Percentiles rank a stretch among this genome's conserved stretches.
Evolutionary conservation across 2,329 filamentous ascomycete species (phyloP).

Genomic region (Talaromyces sp.): DNA sequence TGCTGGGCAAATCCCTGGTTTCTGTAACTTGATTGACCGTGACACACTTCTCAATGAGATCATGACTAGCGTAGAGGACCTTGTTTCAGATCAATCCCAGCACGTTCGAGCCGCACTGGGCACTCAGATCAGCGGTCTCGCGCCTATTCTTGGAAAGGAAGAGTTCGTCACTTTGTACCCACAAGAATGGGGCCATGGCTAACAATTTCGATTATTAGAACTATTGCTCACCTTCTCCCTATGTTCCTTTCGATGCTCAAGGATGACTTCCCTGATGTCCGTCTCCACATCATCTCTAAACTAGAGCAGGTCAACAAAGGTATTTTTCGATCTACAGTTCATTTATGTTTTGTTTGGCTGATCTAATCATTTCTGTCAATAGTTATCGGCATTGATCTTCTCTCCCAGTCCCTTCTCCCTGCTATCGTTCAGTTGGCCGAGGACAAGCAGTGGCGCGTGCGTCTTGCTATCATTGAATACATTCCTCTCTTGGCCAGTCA

Average conservation of each 20-base stretch:
- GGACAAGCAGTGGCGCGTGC: slow-evolving; percentile 98
- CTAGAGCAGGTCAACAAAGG: slow-evolving; percentile 96
- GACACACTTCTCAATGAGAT: slow-evolving; percentile 90
- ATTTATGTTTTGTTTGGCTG: not conserved
- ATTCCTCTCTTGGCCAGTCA: slow-evolving; percentile 95
- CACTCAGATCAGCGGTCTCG: slow-evolving; percentile 94
- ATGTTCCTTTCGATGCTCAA: slow-evolving; percentile 99
- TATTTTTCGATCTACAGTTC: slow-evolving; percentile 38
- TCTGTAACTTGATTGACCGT: slow-evolving; percentile 86
- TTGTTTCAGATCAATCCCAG: slow-evolving; percentile 94
- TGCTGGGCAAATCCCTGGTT: slow-evolving; percentile 94
- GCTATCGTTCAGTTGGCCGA: slow-evolving; percentile 97
- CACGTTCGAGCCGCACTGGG: slow-evolving; percentile 94
- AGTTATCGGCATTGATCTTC: slow-evolving; percentile 97
- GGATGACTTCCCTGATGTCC: slow-evolving; percentile 97
- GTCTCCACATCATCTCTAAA: slow-evolving; percentile 99
- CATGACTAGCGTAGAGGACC: slow-evolving; percentile 93
- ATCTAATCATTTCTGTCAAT: slow-evolving; percentile 38
- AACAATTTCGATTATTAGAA: slow-evolving; percentile 57
- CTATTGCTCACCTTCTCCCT: slow-evolving; percentile 91
- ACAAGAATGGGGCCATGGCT: not conserved
- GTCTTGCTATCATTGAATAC: slow-evolving; percentile 98
- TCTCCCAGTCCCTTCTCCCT: slow-evolving; percentile 93
- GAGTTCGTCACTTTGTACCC: slow-evolving; percentile 64
- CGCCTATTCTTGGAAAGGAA: slow-evolving; percentile 95